Evolutionary conservation across 106 monocot species (phyloP), one percentile per base, ranked within the genome.

Genomic region (Allium sativum): DNA sequence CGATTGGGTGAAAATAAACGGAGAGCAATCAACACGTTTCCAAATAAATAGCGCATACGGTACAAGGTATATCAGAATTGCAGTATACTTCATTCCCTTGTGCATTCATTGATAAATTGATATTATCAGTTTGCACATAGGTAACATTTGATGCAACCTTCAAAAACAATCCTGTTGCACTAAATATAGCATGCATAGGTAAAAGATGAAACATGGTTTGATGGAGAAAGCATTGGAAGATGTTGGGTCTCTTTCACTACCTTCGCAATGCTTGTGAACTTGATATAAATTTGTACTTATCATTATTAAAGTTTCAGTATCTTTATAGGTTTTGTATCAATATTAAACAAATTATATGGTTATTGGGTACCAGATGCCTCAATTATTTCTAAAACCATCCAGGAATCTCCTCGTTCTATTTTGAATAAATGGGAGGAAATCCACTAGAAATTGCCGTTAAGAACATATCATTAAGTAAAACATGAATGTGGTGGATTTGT

Each of bases 151-250:
- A 81, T 61, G 56, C 79, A 31, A 87, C 96, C 7, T 10, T 9
- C 14, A 84, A 84, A 0, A 60, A 6, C 40, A 70, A 77, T 18
- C 80, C 88, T 8, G 65, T 91, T n/a, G 87, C 76, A 10, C 75
- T 98, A 4, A 81, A 98, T 67, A 79, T 98, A 43, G 41, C 43
- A 12, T 77, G 84, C 60, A 98, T 98, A 91, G 78, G 91, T n/a
- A 0, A 98, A 98, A 76, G 90, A 91, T 14, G 87, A 91, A 58
- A 78, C 67, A 1, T 98, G 88, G 87, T 55, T 98, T 51, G 91
- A 98, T 66, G 96, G 96, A 48, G 65, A 85, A 70, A 87, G 72
- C 74, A 98, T 91, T 20, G 91, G 96, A 46, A 76, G 91, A 31
- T 98, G 84, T 48, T 98, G 96, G 96, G 82, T 88, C 40, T 91